Evolutionary conservation across 2,329 filamentous ascomycete species (phyloP).

Genomic region (Phoma sp.): DNA sequence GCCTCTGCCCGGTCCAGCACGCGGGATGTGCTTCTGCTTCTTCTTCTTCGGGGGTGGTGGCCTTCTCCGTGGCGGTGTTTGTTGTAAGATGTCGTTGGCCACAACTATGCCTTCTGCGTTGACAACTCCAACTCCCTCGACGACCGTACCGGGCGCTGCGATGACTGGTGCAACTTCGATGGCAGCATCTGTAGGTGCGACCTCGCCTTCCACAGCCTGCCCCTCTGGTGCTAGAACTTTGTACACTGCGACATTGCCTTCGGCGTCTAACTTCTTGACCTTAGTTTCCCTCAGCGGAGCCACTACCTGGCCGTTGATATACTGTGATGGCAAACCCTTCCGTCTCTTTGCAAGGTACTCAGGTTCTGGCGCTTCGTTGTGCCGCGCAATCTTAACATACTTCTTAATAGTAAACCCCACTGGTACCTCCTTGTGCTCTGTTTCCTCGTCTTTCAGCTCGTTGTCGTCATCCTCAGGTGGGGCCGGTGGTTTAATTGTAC

Average conservation of each 20-base stretch:
- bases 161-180: constrained; percentile 54
- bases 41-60: constrained; percentile 83
- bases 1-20: constrained; percentile 80
- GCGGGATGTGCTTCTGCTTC: constrained; percentile 71
- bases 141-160: constrained; percentile 65
- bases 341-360: constrained; percentile 69
- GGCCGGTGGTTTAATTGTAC: constrained; percentile 75
- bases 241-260: constrained; percentile 82
- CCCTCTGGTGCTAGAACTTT: constrained; percentile 83
- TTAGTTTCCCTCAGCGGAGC: constrained; percentile 75
- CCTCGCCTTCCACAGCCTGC: constrained; percentile 80
- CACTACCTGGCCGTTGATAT: constrained; percentile 32
- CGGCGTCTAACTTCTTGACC: constrained; percentile 77
- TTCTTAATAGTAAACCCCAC: constrained; percentile 64
- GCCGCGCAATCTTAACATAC: constrained; percentile 64
- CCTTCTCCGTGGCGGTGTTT: constrained; percentile 65
- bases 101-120: constrained; percentile 68
- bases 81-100: constrained; percentile 54
- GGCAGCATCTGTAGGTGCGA: constrained; percentile 65
- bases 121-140: constrained; percentile 66
- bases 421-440: constrained; percentile 53
- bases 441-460: constrained; percentile 54
- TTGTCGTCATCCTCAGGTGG: constrained; percentile 72
- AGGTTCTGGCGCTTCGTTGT: constrained; percentile 65
- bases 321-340: constrained; percentile 62